phyloP scores from a whole-genome alignment of 1,284 basidiomycete genomes.

The Cystobasidiaceae sp. region DNA sequence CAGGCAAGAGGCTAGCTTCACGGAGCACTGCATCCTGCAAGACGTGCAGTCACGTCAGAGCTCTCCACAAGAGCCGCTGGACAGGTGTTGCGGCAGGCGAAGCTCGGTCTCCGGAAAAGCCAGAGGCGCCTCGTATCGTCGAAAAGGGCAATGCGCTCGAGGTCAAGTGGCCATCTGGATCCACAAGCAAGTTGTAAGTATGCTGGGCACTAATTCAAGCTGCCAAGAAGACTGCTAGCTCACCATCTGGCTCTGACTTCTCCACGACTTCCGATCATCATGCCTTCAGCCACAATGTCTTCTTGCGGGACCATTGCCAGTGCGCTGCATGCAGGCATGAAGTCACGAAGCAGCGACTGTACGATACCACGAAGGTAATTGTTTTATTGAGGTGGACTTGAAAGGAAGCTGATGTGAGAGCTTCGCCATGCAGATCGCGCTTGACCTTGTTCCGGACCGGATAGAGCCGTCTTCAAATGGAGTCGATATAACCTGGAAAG shows the following conservation, averaged over 20 bases:
- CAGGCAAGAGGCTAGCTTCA: too few species aligned
- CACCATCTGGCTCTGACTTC: neutral
- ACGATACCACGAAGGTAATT: conserved; percentile 72
- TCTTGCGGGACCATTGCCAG: conserved; percentile 80
- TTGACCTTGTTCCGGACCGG: conserved; percentile 62
- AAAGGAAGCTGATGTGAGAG: neutral
- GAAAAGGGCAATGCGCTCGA: conserved; percentile 2
- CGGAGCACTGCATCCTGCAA: too few species aligned
- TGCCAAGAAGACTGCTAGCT: neutral
- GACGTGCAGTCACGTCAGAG: too few species aligned
- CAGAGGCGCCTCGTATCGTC: neutral
- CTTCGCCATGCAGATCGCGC: conserved; percentile 58
- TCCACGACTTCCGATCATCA: conserved; percentile 4
- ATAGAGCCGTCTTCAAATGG: conserved; percentile 62
- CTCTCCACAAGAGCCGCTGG: neutral
- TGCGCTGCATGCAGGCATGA: conserved; percentile 83
- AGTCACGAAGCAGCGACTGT: conserved; percentile 79
- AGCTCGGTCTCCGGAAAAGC: neutral
- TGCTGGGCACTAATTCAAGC: too few species aligned
- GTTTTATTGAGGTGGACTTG: neutral
- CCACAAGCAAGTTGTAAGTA: conserved; percentile 14
- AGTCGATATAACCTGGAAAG: conserved; percentile 56
- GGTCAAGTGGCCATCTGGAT: conserved; percentile 8
- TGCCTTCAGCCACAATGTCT: conserved; percentile 59
- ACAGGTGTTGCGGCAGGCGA: neutral